Percentiles rank a stretch among this genome's conserved stretches.
These are phyloP conservation scores for Arthrinium phaeospermum DNA, from an alignment of 2,329 filamentous ascomycete genomes.

Conservation along the genomic window DNA sequence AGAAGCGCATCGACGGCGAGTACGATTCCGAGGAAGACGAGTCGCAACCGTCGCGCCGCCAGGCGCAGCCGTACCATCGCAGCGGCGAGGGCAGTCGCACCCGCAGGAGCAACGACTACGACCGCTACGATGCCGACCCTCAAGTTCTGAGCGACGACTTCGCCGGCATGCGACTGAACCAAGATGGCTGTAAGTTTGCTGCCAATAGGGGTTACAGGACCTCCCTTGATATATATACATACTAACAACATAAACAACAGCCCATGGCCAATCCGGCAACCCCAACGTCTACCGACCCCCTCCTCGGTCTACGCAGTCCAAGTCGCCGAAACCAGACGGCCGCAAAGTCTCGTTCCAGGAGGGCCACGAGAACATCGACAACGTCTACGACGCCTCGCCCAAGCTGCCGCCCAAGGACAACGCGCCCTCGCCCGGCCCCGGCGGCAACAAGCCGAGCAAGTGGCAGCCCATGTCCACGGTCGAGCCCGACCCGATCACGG, in stretches of 20 bases:
- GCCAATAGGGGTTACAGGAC: slow-evolving; percentile 38
- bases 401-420: slow-evolving; percentile 61
- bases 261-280: slow-evolving; percentile 65
- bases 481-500: slow-evolving; percentile 81
- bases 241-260: slow-evolving; percentile 42
- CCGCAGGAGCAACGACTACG: slow-evolving; percentile 82
- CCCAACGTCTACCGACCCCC: slow-evolving; percentile 76
- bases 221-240: slow-evolving; percentile 32
- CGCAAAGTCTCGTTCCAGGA: slow-evolving; percentile 65
- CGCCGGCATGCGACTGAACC: slow-evolving; percentile 67
- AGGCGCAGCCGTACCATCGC: slow-evolving; percentile 43
- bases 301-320: slow-evolving; percentile 55
- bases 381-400: slow-evolving; percentile 73
- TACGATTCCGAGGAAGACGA: slow-evolving; percentile 74
- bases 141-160: slow-evolving; percentile 92
- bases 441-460: slow-evolving; percentile 80
- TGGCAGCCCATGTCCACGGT: slow-evolving; percentile 93
- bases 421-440: slow-evolving; percentile 43
- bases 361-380: slow-evolving; percentile 77
- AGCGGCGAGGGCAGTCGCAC: slow-evolving; percentile 65
- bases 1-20: slow-evolving; percentile 92
- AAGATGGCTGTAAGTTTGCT: slow-evolving; percentile 63
- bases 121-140: slow-evolving; percentile 93
- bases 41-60: slow-evolving; percentile 40
- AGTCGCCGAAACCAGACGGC: slow-evolving; percentile 57